Percentiles rank a stretch among this genome's conserved stretches.
Evolutionary conservation across 2,329 filamentous ascomycete genomes (phyloP).

Genomic region (Colletotrichum euphorbiae): DNA sequence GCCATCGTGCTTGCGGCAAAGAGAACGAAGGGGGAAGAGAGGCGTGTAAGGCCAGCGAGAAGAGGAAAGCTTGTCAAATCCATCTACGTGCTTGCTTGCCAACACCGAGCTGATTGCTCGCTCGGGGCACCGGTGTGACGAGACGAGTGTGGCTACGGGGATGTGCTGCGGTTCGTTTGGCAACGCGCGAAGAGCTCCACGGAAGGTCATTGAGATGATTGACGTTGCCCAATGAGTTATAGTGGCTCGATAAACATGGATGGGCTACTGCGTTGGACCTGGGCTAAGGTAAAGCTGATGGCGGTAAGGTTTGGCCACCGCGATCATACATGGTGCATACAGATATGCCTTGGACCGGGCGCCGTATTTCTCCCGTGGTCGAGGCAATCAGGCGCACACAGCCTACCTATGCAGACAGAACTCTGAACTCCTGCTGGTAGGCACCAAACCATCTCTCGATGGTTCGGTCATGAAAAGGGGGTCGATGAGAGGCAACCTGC

Average conservation of each 20-base stretch:
- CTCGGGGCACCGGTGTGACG: constrained; percentile 1
- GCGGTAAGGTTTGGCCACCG: background rate
- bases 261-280: background rate
- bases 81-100: background rate
- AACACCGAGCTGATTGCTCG: background rate
- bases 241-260: background rate
- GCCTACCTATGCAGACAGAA: background rate
- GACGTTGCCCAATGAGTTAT: background rate
- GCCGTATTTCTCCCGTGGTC: background rate
- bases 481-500: background rate
- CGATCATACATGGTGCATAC: background rate
- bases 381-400: background rate
- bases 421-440: background rate
- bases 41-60: background rate
- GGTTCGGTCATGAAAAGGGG: background rate
- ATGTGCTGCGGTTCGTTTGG: background rate
- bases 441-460: background rate
- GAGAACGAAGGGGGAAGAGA: background rate
- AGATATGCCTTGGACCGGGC: background rate
- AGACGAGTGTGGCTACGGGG: background rate
- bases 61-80: background rate
- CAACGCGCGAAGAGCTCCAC: background rate
- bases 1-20: background rate
- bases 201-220: background rate
- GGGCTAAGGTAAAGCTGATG: background rate